These are phyloP conservation scores for Sechiopsis laciniata DNA, from an alignment of 306 rosid genomes.

Conservation along the genomic window DNA sequence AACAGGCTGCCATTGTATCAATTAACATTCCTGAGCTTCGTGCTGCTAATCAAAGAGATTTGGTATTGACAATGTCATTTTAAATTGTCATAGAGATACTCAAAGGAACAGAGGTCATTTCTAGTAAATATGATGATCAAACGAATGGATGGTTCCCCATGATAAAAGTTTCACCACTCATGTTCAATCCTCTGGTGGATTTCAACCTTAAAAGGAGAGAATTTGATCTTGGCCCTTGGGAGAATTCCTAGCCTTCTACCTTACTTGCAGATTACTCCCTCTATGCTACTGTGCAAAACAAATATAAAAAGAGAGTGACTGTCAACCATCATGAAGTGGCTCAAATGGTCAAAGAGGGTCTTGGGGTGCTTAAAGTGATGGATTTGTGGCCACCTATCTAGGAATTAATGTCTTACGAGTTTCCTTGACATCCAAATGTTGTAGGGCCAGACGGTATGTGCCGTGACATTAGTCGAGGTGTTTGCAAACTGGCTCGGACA, in stretches of 20 bases:
- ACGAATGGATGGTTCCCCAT: background rate
- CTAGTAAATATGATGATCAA: background rate
- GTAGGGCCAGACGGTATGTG: no score
- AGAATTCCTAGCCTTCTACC: background rate
- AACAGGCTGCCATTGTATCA: background rate
- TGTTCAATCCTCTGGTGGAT: background rate
- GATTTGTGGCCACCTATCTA: no score
- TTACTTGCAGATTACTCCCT: background rate
- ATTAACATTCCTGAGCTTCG: background rate
- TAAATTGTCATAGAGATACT: background rate
- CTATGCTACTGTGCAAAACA: background rate
- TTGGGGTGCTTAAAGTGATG: no score
- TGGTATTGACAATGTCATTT: background rate
- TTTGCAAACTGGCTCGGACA: no score
- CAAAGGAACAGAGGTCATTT: background rate
- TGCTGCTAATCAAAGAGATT: background rate
- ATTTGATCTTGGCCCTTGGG: background rate
- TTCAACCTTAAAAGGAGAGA: background rate
- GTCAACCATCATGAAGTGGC: no score
- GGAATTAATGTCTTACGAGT: no score
- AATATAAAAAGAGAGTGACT: background rate
- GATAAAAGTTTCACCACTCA: background rate
- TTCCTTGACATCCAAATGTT: no score
- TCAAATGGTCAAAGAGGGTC: no score
- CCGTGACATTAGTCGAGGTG: no score